Percentiles rank a stretch among this genome's conserved stretches.
phyloP scores from a whole-genome alignment of 306 rosid genomes.

The Trifolium repens region DNA sequence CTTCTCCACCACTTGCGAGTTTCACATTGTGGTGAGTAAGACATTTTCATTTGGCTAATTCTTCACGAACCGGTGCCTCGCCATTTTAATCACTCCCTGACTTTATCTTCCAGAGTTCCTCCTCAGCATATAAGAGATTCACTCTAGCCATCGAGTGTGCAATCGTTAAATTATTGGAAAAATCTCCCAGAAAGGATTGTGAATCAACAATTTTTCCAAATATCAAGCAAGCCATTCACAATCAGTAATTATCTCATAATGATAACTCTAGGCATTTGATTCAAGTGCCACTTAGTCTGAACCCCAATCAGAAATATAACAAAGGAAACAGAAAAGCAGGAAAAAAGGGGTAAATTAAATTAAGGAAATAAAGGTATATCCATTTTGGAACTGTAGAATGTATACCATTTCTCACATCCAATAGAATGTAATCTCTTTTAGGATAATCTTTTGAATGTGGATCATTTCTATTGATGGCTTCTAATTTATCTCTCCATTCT shows the following conservation, averaged over 20 bases:
- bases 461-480: slow-evolving; percentile 47
- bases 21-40: background rate
- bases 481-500: slow-evolving; percentile 76
- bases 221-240: background rate
- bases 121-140: background rate
- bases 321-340: slow-evolving; percentile 1
- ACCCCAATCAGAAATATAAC: background rate
- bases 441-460: slow-evolving; percentile 46
- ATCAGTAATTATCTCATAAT: background rate
- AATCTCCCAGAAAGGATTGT: background rate
- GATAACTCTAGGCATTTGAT: background rate
- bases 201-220: background rate
- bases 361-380: slow-evolving; percentile 33
- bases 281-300: slow-evolving; percentile 22
- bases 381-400: slow-evolving; percentile 34
- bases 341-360: background rate
- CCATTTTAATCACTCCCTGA: background rate
- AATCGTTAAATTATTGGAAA: too few species aligned
- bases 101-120: background rate
- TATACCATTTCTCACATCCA: slow-evolving; percentile 94
- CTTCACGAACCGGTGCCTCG: background rate
- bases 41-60: background rate
- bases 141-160: background rate
- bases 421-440: slow-evolving; percentile 48
- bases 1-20: background rate